These are phyloP conservation scores for Whalleya microplaca DNA, from an alignment of 2,329 filamentous ascomycete species.

Conservation along the genomic window DNA sequence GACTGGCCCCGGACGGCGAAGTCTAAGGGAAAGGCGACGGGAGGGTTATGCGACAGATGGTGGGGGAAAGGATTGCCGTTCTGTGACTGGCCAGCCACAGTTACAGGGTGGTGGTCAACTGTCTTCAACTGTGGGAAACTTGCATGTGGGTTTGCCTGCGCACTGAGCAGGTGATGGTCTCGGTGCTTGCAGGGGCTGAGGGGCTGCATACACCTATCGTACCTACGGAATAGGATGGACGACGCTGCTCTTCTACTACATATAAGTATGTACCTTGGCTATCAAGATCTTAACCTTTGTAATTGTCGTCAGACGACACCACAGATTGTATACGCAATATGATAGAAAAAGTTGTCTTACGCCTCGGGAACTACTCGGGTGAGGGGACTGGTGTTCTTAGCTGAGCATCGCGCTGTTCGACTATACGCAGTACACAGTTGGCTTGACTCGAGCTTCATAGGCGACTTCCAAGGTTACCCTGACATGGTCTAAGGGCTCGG, in stretches of 20 bases:
- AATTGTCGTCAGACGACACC: conserved; percentile 2
- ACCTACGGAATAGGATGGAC: too few relatives aligned
- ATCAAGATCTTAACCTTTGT: not conserved
- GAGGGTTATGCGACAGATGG: conserved; percentile 18
- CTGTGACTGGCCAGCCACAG: conserved; percentile 15
- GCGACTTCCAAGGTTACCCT: conserved; percentile 2
- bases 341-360: conserved; percentile 13
- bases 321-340: conserved; percentile 12
- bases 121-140: too few relatives aligned
- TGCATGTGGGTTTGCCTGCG: conserved; percentile 7
- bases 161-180: conserved; percentile 21
- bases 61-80: conserved; percentile 22
- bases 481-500: conserved; percentile 3
- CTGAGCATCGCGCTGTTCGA: too few relatives aligned
- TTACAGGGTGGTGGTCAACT: too few relatives aligned
- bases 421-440: not conserved
- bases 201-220: too few relatives aligned
- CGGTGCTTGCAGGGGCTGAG: conserved; percentile 17
- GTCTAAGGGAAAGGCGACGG: conserved; percentile 13
- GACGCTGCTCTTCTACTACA: not conserved
- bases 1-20: too few relatives aligned
- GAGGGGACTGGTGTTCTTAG: too few relatives aligned
- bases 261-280: too few relatives aligned
- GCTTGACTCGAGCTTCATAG: not conserved
- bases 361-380: not conserved